Base-by-base conservation (phyloP, 176 grass and related monocot genomes). In the Tillandsia leiboldiana region DNA sequence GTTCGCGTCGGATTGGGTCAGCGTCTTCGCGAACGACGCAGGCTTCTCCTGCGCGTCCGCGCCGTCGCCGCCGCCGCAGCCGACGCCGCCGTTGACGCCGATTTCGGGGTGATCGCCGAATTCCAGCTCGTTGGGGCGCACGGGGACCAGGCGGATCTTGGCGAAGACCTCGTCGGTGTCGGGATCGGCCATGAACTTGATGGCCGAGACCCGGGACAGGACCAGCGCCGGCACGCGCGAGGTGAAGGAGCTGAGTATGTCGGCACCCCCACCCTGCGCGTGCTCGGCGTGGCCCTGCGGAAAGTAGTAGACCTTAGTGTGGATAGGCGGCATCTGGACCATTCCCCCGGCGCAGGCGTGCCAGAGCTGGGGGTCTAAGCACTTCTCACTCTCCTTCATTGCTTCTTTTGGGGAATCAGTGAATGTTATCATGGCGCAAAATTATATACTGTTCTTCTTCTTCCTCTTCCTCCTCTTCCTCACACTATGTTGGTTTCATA, bases 231-330 rank as follows among this genome's bases (percentile, higher is more conserved):
- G 89, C 23, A 88, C 54, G 1, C 77, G 76, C 9, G 67, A 33
- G 8, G 79, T 0, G 53, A 63, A 33, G 8, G 79, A 0, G 53
- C 42, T 23, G 54, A 63, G 67, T 53, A 83, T 72, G 42, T 85
- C 82, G 14, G 69, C 77, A 10, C 24, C 68, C 10, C 14, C 81
- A 23, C 52, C 15, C 67, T 64, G 50, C 11, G 94, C 87, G 53
- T 99, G 90, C 89, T 99, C 95, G 2, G 85, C 87, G 80, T 99
- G 90, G 65, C 95, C 95, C 87, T 99, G 95, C 27, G 90, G 90
- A 78, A 94, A 99, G 90, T 93, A 99, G 80, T 90, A 90, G 11
- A 99, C 82, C 28, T 74, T 91, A 42, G 87, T 82, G 77, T 91
- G 85, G 18, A 90, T 87, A n/a, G 77, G 71, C 24, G 87, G 87